A percentile compares a stretch with the other conserved stretches of the same genome.
Evolutionary conservation across 2,329 filamentous ascomycete species (phyloP).

Genomic region (Ascochyta fabae): DNA sequence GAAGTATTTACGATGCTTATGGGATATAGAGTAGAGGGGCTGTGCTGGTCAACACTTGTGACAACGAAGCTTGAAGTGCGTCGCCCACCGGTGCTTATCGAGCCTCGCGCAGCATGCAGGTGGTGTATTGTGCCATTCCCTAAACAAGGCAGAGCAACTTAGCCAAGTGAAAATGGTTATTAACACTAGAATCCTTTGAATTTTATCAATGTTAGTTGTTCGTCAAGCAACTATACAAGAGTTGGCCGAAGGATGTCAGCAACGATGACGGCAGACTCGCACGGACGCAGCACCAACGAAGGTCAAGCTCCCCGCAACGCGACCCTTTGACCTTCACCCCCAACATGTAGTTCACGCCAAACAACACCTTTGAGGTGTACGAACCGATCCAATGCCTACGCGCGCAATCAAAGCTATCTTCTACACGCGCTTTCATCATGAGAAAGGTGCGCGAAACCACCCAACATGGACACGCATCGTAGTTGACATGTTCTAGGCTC

Average conservation of each 20-base stretch:
- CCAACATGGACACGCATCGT: not conserved
- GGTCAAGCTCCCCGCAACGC: constrained; percentile 16
- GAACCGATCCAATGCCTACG: constrained; percentile 38
- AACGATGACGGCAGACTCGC: not conserved
- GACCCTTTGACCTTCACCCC: not conserved
- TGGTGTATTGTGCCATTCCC: no score
- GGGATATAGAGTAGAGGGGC: no score
- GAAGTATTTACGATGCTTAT: not conserved
- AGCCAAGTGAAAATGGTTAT: no score
- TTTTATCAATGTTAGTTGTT: no score
- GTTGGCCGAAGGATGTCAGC: no score
- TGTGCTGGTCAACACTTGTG: no score
- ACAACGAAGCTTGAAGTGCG: no score
- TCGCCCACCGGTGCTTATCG: no score
- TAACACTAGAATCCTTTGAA: no score
- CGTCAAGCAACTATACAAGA: no score
- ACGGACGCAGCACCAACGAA: constrained; percentile 5
- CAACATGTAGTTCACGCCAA: constrained; percentile 8
- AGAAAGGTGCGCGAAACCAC: constrained; percentile 44
- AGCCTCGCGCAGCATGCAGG: no score
- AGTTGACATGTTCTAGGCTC: constrained; percentile 57
- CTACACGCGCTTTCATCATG: constrained; percentile 70
- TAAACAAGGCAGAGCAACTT: no score
- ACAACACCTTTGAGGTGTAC: constrained; percentile 6
- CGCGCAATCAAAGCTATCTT: constrained; percentile 67